Base-by-base conservation (phyloP, 2,329 filamentous ascomycete species). In the Pseudohalonectria lignicola region DNA sequence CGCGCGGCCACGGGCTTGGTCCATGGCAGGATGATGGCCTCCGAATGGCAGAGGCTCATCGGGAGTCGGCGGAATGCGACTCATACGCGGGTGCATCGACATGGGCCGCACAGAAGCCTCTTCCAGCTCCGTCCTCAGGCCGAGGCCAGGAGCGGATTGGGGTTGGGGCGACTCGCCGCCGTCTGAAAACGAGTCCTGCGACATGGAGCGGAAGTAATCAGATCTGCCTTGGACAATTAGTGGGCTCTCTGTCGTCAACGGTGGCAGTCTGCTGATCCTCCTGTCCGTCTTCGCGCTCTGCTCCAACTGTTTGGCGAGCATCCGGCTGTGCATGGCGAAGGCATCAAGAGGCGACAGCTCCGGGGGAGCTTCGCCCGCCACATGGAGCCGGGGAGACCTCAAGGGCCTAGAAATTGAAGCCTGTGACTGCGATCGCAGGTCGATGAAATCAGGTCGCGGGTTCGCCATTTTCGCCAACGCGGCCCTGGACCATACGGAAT, bases 261-360 rank as follows among this genome's bases (percentile, higher is more conserved):
- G 86, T 3, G 88, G 86, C 31, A 96, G 64, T 31, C 90, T 76
- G 61, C 88, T 95, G 61, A 95, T 74, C 41, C 88, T 76, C 46
- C 79, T 77, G 36, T 85, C 87, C 44, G 75, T 74, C 53, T 75
- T 79, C 52, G 76, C 74, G 45, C 76, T 80, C 48, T 92, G 81
- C 57, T 94, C 82, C 43, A 98, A 76, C 60, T 94, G 83, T 61
- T 78, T 84, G 29, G 87, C 87, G 37, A 98, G 73, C 49, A 93
- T 65, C 41, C 90, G 81, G 50, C 88, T 93, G 55, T 96, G 90
- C 44, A 90, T 72, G 17, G 90, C 90, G 55, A 98, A 93, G 34
- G 90, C 90, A 69, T 98, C 92, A 46, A 98, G 74, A 10, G 92
- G 92, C 7, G 92, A 96, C 40, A 96, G 71, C 37, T 92, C 84